Percentiles rank a stretch among this genome's conserved stretches.
Conservation (phyloP, 768 basidiomycete genomes). For the Leccinum subgranulosum region DNA sequence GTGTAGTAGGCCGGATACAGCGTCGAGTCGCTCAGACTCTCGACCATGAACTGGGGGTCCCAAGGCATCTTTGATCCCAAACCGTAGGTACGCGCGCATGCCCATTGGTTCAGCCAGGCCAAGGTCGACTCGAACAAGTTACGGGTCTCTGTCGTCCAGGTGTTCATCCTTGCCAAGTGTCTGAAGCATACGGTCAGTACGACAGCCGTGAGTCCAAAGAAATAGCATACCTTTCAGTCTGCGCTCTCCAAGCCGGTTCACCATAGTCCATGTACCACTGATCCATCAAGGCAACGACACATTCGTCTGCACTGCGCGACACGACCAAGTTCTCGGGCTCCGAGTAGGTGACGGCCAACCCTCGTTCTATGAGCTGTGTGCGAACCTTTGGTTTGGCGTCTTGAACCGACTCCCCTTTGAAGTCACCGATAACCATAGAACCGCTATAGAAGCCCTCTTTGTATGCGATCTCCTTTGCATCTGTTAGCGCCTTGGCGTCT, state of each 20-base stretch:
- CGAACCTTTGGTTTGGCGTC: conserved; percentile 91
- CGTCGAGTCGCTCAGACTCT: conserved; percentile 95
- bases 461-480: conserved; percentile 97
- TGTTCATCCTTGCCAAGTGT: conserved; percentile 80
- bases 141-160: conserved; percentile 88
- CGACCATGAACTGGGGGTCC: conserved; percentile 95
- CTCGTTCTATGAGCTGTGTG: conserved; percentile 72
- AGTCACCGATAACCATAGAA: conserved; percentile 87
- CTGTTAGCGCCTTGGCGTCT: conserved; percentile 87
- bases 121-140: conserved; percentile 89
- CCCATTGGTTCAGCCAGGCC: conserved; percentile 98
- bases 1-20: conserved; percentile 96
- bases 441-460: conserved; percentile 98
- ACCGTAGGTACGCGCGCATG: conserved; percentile 97
- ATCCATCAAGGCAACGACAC: conserved; percentile 96
- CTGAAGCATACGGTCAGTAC: conserved; percentile 36
- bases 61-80: conserved; percentile 94
- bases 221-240: conserved; percentile 70
- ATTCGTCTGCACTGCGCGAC: conserved; percentile 92
- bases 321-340: conserved; percentile 93
- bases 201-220: neutral
- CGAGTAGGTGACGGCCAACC: conserved; percentile 85
- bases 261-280: conserved; percentile 99
- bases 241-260: conserved; percentile 81
- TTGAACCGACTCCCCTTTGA: conserved; percentile 83